Base-by-base conservation (phyloP, 148 eudicot species). In the Rhododendron kiyosumense region DNA sequence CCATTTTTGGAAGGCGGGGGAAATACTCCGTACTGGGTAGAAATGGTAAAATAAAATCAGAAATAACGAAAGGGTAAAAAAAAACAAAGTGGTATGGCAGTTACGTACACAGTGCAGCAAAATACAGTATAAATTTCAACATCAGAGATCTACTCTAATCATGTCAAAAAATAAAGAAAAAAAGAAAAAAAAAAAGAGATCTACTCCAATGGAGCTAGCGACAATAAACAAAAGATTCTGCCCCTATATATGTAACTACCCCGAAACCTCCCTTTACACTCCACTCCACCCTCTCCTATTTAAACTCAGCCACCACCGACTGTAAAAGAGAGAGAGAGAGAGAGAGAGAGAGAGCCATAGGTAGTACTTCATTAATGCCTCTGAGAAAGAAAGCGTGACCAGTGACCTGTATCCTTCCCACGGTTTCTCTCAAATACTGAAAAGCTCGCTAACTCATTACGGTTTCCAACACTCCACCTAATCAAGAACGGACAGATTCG, bases 341-440 rank as follows among this genome's bases (percentile, higher is more conserved):
- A 52, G 59, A 49, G 54, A 78, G 81, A 81, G 46, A 81, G 83
- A 61, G 45, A 83, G 85, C 1, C 30, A 82, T 38, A 4, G 63
- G 49, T 41, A 4, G 5, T 48, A 49, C 63, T 24, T 34, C 79
- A 84, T 84, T 73, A 69, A 46, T 69, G 61, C 54, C 43, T 46
- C 43, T 45, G 36, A 63, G 84, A 41, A 13, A 83, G 52, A 43
- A 65, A 83, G 85, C 77, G 85, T 83, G 85, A 49, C 46, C 43
- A 30, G 57, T 71, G 85, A 49, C 45, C 43, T 46, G 57, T 71
- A n/a, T 12, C 49, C 49, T 84, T 48, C 49, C 43, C 61, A 12
- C 61, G 71, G 34, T 65, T 83, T 43, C 22, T 83, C 38, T 67
- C 41, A 45, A 15, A n/a, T 65, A 5, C 52, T 71, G 78, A 57